Conservation (phyloP, 2,329 filamentous ascomycete species). For the Bipolaris cookei region DNA sequence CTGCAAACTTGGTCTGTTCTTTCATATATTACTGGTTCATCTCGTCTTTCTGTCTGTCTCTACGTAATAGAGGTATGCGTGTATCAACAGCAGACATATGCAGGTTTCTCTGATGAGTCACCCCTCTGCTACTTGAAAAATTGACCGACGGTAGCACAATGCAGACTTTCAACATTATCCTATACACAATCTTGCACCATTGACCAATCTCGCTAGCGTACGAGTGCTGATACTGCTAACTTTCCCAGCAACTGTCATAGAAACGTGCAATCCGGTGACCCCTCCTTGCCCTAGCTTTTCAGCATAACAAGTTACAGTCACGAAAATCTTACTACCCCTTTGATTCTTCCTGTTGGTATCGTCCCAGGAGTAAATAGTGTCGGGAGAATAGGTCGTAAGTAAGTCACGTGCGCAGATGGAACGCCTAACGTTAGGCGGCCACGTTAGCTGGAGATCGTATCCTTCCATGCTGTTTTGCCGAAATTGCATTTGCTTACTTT, state of each 20-base stretch:
- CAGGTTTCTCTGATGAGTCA: too few species aligned
- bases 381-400: slow-evolving; percentile 5
- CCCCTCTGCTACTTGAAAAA: not conserved
- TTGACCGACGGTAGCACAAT: not conserved
- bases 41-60: too few species aligned
- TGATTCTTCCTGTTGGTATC: not conserved
- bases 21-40: too few species aligned
- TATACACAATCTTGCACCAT: too few species aligned
- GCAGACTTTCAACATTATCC: too few species aligned
- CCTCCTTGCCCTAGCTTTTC: not conserved
- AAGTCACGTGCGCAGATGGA: slow-evolving; percentile 1
- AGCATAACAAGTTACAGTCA: not conserved
- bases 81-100: too few species aligned
- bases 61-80: too few species aligned
- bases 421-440: not conserved
- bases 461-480: not conserved
- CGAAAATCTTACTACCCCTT: not conserved
- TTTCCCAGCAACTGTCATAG: not conserved
- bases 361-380: not conserved
- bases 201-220: not conserved
- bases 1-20: too few species aligned
- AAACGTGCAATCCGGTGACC: not conserved
- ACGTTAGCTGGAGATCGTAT: not conserved
- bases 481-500: slow-evolving; percentile 1
- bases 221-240: not conserved